These are phyloP conservation scores for Fennellomyces sp. DNA, from an alignment of 371 early-diverging fungal genomes.

Conservation along the genomic window DNA sequence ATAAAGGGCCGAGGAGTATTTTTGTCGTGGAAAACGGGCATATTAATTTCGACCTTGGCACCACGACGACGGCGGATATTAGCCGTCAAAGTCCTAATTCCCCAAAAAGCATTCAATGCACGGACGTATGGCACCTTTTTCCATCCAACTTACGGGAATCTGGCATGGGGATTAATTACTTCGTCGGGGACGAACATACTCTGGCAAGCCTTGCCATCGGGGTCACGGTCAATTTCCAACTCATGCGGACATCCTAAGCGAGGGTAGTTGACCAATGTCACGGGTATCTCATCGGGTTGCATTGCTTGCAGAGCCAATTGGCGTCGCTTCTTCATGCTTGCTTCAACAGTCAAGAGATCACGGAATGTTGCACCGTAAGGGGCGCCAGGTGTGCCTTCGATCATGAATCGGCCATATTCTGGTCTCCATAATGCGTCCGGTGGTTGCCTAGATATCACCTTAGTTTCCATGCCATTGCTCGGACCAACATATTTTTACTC, in stretches of 20 bases:
- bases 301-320: conserved; percentile 67
- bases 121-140: background rate
- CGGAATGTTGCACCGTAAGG: conserved; percentile 90
- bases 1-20: conserved; percentile 91
- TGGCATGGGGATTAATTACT: conserved; percentile 93
- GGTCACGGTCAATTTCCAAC: conserved; percentile 71
- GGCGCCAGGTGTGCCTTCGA: conserved; percentile 86
- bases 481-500: conserved; percentile 6
- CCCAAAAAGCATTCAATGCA: background rate
- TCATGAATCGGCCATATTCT: conserved; percentile 96
- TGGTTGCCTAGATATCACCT: conserved; percentile 1
- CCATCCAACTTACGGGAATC: conserved; percentile 81
- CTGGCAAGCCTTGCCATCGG: conserved; percentile 69
- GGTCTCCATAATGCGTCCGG: conserved; percentile 90
- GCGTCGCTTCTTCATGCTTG: conserved; percentile 89
- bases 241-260: conserved; percentile 83
- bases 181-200: conserved; percentile 94
- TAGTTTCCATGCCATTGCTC: background rate
- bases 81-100: conserved; percentile 82
- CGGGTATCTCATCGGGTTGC: conserved; percentile 72
- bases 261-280: conserved; percentile 91
- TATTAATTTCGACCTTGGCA: conserved; percentile 90
- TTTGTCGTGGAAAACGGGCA: conserved; percentile 81
- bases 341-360: conserved; percentile 85
- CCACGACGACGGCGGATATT: conserved; percentile 95